These are phyloP conservation scores for Tuber umbilicatum DNA, from an alignment of 495 filamentous ascomycete species.

Conservation along the genomic window DNA sequence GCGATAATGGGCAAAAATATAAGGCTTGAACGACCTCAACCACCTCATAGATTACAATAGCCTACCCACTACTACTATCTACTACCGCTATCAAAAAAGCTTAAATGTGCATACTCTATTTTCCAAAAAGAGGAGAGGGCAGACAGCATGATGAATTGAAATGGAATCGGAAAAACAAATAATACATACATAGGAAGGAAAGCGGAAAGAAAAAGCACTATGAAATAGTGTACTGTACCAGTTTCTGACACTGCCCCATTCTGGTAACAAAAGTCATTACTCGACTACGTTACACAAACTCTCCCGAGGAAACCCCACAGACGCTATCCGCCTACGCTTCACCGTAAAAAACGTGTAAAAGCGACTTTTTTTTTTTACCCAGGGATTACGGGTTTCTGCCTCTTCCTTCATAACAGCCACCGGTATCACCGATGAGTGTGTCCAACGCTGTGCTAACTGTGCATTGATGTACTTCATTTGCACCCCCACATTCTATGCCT, in stretches of 20 bases:
- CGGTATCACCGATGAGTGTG: constrained; percentile 28
- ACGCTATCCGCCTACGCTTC: constrained; percentile 13
- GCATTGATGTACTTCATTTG: constrained; percentile 32
- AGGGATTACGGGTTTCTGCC: neutral
- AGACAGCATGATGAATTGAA: neutral
- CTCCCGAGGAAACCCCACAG: constrained; percentile 15
- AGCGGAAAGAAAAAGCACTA: neutral
- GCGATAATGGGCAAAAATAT: neutral
- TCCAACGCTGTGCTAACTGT: constrained; percentile 31
- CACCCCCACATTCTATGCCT: constrained; percentile 34
- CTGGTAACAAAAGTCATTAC: constrained; percentile 13
- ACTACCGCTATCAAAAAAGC: neutral
- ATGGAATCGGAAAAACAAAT: neutral
- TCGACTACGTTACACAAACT: too few species aligned
- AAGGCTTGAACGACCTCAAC: neutral
- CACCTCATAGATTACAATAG: neutral
- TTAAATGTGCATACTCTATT: neutral
- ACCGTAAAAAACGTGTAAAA: constrained; percentile 17
- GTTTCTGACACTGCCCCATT: neutral
- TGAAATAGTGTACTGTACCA: neutral
- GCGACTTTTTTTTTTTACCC: neutral
- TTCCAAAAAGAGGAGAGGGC: neutral
- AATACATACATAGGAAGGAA: neutral
- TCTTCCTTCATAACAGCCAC: constrained; percentile 28
- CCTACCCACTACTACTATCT: neutral